Evolutionary conservation across 2,329 filamentous ascomycete genomes (phyloP), one percentile per base, ranked within the genome.

Genomic region (Clarireedia paspali): DNA sequence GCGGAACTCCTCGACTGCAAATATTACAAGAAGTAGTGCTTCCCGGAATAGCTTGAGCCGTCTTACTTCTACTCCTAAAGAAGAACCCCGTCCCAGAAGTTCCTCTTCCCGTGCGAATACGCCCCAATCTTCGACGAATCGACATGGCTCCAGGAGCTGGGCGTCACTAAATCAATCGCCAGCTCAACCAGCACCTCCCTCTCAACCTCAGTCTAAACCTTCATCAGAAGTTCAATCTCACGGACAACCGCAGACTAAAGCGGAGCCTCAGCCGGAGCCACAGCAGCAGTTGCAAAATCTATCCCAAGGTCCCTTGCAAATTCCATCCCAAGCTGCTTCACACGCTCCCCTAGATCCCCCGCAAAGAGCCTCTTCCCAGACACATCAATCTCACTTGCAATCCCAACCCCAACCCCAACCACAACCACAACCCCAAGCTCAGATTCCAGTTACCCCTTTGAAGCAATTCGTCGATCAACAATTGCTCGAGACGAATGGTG

Each of bases 161-260:
- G 45, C 56, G n/a, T 46, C 58, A 23, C 51, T 58, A 23, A 60
- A 60, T 20, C 50, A 50, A 26, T 38, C 36, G 1, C 47, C 38
- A 51, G 14, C 38, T 42, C 20, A 45, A 15, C 12, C 12, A 15
- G 10, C 20, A 10, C 39, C 39, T 42, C 39, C 6, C 6, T 5
- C 39, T 42, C 39, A 17, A 42, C 39, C 39, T 42, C 39, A 42
- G 20, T 5, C 39, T 42, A 14, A 42, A 42, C n/a, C 39, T 42
- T 20, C 15, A 20, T n/a, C 50, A 26, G 4, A 42, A 17, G 17
- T 30, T 7, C 50, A 36, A 45, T 23, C 24, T 14, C 51, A 30
- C 3, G 15, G 20, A 34, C 52, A 42, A 20, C 40, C 17, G 17
- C 40, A 20, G 40, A 23, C 17, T 17, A 44, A 44, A 24, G 9